Base-by-base conservation (phyloP, 495 filamentous ascomycete species). In the Aspergillus coremiiformis region DNA sequence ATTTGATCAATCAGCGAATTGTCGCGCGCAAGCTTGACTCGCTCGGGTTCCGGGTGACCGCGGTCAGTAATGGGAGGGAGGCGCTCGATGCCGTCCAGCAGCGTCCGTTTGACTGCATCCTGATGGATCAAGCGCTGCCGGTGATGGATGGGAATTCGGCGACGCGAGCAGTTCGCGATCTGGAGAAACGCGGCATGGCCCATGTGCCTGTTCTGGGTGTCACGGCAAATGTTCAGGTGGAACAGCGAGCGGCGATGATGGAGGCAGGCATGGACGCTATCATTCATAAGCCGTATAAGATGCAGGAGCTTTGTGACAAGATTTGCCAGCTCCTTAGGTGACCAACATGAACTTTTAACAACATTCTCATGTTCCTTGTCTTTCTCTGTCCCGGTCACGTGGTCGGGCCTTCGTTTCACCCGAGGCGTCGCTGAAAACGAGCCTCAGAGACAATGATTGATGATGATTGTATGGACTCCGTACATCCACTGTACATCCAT, bases 51-150 rank as follows among this genome's bases (percentile, higher is more conserved):
- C 69, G 74, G 1, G 81, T 87, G 5, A 68, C 82, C 42, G 74
- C 86, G 2, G 87, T 87, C 9, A 87, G 83, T 51, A 84, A 94
- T 60, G 89, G 89, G 21, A 69, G 77, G 35, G 87, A 91, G 58
- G 85, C 84, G n/a, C 69, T 92, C 6, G 81, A 86, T 5, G 19
- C 62, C 42, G 58, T 57, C 55, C 21, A 66, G 62, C 8, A 52
- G 56, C 51, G 49, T 8, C 21, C 26, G 8, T 62, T 65, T 27
- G 78, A 79, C 44, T 78, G 90, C 39, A 80, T 90, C 17, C 69
- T 90, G 3, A 89, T 89, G 85, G 88, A 92, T 58, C 82, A 89
- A 45, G 87, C 90, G 59, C 92, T 92, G 88, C 88, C 88, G 0
- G 68, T 90, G 12, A 89, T 90, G 81, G 83, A 91, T 62, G 88